phyloP scores from a whole-genome alignment of 345 rosid species.

The Leavenworthia alabamica region DNA sequence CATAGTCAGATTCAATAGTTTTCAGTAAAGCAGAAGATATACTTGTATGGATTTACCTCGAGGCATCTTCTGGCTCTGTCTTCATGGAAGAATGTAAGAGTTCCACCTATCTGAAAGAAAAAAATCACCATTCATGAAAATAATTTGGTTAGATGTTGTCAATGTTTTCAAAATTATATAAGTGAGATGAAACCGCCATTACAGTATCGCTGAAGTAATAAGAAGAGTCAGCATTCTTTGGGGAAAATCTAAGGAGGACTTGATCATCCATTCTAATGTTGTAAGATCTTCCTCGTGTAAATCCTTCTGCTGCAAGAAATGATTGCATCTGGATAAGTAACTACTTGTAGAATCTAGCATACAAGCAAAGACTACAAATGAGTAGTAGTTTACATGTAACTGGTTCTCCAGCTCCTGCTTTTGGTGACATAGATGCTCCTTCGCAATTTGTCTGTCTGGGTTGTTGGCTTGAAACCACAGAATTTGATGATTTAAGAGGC shows the following conservation, averaged over 20 bases:
- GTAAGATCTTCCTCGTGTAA: conserved; percentile 93
- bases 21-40: background rate
- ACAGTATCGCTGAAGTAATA: conserved; percentile 96
- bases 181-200: conserved; percentile 18
- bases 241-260: conserved; percentile 87
- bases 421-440: conserved; percentile 38
- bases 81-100: conserved; percentile 90
- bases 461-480: conserved; percentile 41
- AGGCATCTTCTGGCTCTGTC: conserved; percentile 86
- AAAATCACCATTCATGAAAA: conserved; percentile 14
- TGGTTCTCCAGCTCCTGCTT: conserved; percentile 38
- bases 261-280: conserved; percentile 90
- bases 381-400: conserved; percentile 53
- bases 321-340: conserved; percentile 39
- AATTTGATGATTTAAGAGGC: conserved; percentile 34
- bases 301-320: conserved; percentile 87
- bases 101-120: conserved; percentile 82
- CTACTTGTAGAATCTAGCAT: conserved; percentile 21
- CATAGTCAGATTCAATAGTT: background rate
- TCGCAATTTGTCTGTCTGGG: conserved; percentile 40
- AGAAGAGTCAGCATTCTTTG: conserved; percentile 78
- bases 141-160: conserved; percentile 1
- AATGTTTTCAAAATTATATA: background rate
- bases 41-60: conserved; percentile 51
- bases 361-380: conserved; percentile 15